Evolutionary conservation across 176 grass and related monocot species (phyloP), one percentile per base, ranked within the genome.

Genomic region (Phoenix roebelenii): DNA sequence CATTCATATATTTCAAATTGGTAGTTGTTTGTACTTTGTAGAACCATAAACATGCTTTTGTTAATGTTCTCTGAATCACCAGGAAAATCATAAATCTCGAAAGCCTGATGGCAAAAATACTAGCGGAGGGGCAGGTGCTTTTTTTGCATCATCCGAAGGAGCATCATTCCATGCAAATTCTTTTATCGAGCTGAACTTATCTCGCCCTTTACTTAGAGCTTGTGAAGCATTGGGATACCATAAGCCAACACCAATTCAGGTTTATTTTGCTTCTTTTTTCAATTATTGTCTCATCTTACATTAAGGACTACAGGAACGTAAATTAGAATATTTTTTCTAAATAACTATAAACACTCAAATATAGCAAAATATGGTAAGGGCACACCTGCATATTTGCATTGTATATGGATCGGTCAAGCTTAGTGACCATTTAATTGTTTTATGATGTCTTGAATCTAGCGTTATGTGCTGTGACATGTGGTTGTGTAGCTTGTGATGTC

Each of bases 231-330:
- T 97, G 25, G 87, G 87, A 55, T 91, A 97, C 84, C 78, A 91
- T 50, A 97, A 97, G 49, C 92, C 92, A 56, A 97, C 92, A 59
- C 84, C 92, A 3, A 97, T 97, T 68, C 92, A 97, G 85, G 91
- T 95, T 82, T 58, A 26, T 44, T 12, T 10, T 44, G 35, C 10
- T 44, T 32, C 19, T 70, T 25, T 64, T 65, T 48, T 30, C 35
- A 55, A 35, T 51, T 63, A 3, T 52, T 62, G 3, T 75, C 30
- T 60, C 23, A 23, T 3, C 17, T 55, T 1, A 18, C 4, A n/a
- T 35, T 7, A 28, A 19, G 58, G 23, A 39, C 32, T 39, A 39
- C 32, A 39, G 9, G 32, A 39, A 39, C 32, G 1, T 39, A 39
- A 39, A 39, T 39, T 39, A 39, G 32, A 10, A 10, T 39, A 39